Conservation (phyloP, 441 rosid species). For the Rhodomyrtus psidioides region DNA sequence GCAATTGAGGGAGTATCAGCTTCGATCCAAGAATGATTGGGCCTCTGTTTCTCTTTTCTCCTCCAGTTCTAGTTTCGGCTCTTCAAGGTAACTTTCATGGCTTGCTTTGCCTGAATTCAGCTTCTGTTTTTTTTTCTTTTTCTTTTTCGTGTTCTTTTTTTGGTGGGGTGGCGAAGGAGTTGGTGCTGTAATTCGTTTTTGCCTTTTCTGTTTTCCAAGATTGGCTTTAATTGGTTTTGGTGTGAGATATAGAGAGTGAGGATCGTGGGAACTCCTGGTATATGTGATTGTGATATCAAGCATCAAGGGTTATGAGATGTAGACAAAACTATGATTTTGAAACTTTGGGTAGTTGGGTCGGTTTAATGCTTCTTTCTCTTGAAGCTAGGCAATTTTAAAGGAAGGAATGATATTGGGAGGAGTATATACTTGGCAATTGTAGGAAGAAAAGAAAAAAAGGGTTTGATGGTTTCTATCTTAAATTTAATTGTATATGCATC, state of each 20-base stretch:
- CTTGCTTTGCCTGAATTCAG: not conserved
- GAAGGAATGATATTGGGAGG: not conserved
- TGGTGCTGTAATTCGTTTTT: not conserved
- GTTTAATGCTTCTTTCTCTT: not conserved
- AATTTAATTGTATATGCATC: not conserved
- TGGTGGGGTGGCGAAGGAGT: not conserved
- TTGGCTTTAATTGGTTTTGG: not conserved
- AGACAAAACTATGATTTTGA: not conserved
- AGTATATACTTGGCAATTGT: not conserved
- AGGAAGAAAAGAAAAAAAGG: not conserved
- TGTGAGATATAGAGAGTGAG: not conserved
- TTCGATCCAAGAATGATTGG: constrained; percentile 95
- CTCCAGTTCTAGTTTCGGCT: constrained; percentile 46
- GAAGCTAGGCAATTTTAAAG: not conserved
- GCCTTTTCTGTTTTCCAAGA: not conserved
- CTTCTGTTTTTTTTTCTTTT: not conserved
- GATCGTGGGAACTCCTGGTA: not conserved
- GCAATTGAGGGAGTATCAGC: constrained; percentile 94
- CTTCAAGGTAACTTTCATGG: constrained; percentile 45
- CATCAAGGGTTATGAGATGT: not conserved
- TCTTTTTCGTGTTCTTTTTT: not conserved
- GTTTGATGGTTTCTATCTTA: not conserved
- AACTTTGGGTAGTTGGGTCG: not conserved
- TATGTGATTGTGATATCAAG: not conserved
- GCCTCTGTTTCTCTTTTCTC: constrained; percentile 88